A percentile compares a stretch with the other conserved stretches of the same genome.
Evolutionary conservation across 257 asterid genomes (phyloP).

Genomic region (Rauvolfia tetraphylla): DNA sequence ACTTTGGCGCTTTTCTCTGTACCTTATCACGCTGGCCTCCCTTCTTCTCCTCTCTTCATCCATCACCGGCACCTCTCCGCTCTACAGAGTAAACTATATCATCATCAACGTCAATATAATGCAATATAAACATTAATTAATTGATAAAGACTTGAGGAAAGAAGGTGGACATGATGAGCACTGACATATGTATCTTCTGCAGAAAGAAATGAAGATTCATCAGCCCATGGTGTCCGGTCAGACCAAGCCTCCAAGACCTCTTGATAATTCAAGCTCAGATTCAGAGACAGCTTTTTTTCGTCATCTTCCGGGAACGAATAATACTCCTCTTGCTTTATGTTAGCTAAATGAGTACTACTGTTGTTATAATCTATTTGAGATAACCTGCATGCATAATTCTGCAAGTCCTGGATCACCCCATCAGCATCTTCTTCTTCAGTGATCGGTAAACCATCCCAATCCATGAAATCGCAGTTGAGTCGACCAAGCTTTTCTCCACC

Average conservation of each 20-base stretch:
- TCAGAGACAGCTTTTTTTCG: conserved; percentile 7
- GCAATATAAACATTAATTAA: background rate
- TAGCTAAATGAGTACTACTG: background rate
- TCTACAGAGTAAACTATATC: background rate
- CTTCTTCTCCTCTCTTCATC: conserved; percentile 38
- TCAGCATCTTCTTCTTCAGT: background rate
- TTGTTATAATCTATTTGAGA: background rate
- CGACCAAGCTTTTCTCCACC: conserved; percentile 3
- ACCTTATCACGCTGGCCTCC: conserved; percentile 59
- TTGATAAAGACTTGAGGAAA: background rate
- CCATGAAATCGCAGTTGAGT: conserved; percentile 11
- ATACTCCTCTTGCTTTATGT: background rate
- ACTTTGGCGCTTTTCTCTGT: conserved; percentile 58
- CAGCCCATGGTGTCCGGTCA: conserved; percentile 21
- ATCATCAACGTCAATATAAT: background rate
- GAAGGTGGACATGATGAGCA: background rate
- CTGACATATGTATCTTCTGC: conserved; percentile 13
- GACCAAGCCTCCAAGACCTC: conserved; percentile 24
- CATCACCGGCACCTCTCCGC: conserved; percentile 2
- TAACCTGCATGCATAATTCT: background rate
- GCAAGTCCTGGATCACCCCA: background rate
- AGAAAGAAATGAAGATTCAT: conserved; percentile 6
- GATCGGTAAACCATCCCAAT: background rate
- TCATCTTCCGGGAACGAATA: background rate
- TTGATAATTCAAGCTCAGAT: conserved; percentile 27